phyloP scores from a whole-genome alignment of 2,329 filamentous ascomycete species.

The Tolypocladium tropicale region DNA sequence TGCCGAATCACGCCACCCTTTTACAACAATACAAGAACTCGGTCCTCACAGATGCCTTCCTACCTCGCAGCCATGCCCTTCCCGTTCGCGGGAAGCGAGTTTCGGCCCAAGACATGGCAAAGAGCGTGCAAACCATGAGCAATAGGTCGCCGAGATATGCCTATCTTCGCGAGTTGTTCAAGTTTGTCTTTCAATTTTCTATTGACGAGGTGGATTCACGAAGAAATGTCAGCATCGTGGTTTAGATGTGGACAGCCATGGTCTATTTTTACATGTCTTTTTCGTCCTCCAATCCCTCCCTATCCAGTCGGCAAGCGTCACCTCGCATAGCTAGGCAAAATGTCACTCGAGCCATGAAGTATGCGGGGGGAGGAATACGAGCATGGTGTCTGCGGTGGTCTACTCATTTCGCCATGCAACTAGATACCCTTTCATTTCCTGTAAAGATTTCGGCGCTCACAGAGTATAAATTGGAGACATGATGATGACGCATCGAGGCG shows the following conservation, averaged over 20 bases:
- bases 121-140: conserved; percentile 68
- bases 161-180: conserved; percentile 75
- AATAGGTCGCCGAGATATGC: conserved; percentile 56
- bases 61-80: conserved; percentile 28
- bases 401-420: conserved; percentile 14
- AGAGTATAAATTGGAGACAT: neutral
- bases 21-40: conserved; percentile 74
- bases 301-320: neutral
- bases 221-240: conserved; percentile 52
- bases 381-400: neutral
- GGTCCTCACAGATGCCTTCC: conserved; percentile 58
- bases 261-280: neutral
- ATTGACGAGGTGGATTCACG: conserved; percentile 65
- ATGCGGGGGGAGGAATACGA: neutral
- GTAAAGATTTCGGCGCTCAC: neutral
- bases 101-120: conserved; percentile 65
- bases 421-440: conserved; percentile 15
- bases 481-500: neutral
- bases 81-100: conserved; percentile 49
- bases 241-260: conserved; percentile 24
- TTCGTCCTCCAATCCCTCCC: neutral
- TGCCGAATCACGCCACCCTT: conserved; percentile 59
- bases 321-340: neutral
- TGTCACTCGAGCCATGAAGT: neutral
- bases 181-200: conserved; percentile 74